These are phyloP conservation scores for Monosporozyma solicola DNA, from an alignment of 805 yeast species.

Conservation along the genomic window DNA sequence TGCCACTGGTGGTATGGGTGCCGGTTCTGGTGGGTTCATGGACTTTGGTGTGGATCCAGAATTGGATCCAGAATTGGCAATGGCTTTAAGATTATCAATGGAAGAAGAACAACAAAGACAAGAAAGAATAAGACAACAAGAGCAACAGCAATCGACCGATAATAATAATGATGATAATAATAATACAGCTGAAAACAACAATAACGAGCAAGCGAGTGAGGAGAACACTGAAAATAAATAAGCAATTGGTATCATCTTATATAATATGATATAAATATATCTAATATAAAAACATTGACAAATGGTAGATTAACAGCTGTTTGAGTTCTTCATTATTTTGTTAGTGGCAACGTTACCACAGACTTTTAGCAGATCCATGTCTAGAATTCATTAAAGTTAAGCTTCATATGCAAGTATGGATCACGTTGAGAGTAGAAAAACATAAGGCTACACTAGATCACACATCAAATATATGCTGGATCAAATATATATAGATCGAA, in stretches of 20 bases:
- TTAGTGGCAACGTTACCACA: too few species aligned
- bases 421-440: too few species aligned
- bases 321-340: too few species aligned
- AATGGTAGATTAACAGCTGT: too few species aligned
- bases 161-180: background rate
- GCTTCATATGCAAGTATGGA: too few species aligned
- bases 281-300: background rate
- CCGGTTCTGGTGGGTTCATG: conserved; percentile 50
- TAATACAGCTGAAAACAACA: background rate
- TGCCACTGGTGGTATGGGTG: conserved; percentile 47
- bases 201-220: conserved; percentile 1
- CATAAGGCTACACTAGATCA: too few species aligned
- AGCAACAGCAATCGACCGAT: conserved; percentile 10
- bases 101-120: conserved; percentile 94
- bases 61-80: conserved; percentile 94
- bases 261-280: background rate
- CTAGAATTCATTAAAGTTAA: too few species aligned
- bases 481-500: too few species aligned
- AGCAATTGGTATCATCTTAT: background rate
- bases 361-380: too few species aligned
- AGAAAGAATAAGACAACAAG: conserved; percentile 50
- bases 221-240: background rate
- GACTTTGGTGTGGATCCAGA: conserved; percentile 75
- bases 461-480: too few species aligned
- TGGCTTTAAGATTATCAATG: conserved; percentile 87